Percentiles rank a stretch among this genome's conserved stretches.
Evolutionary conservation across 2,329 filamentous ascomycete genomes (phyloP).

Genomic region (Phyllosticta ampelicida): DNA sequence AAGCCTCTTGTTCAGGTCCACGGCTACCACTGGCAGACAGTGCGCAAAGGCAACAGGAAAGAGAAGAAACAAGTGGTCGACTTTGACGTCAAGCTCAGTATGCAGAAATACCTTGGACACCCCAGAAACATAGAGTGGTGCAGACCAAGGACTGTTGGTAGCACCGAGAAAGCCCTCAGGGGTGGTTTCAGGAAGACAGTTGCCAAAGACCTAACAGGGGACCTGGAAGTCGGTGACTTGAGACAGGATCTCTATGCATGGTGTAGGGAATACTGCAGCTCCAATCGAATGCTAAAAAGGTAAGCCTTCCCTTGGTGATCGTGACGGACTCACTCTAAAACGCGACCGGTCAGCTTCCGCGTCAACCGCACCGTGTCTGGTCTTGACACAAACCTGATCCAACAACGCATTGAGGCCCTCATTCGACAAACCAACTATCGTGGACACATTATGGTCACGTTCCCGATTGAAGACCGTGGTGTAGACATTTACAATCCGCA

Average conservation of each 20-base stretch:
- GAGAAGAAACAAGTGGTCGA: conserved; percentile 26
- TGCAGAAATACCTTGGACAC: conserved; percentile 18
- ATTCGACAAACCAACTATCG: conserved; percentile 57
- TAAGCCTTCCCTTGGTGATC: background rate
- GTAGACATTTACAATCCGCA: conserved; percentile 55
- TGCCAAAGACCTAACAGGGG: conserved; percentile 36
- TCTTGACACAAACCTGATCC: conserved; percentile 47
- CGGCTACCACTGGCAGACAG: conserved; percentile 27
- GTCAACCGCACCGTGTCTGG: conserved; percentile 41
- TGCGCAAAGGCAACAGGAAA: conserved; percentile 24
- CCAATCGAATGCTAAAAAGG: conserved; percentile 45
- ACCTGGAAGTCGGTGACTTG: conserved; percentile 34
- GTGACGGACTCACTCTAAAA: background rate
- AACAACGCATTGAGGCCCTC: conserved; percentile 42
- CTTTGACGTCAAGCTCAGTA: conserved; percentile 27
- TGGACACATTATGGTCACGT: conserved; percentile 47
- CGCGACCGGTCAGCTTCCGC: conserved; percentile 25
- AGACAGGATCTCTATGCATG: conserved; percentile 45
- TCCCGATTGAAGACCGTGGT: conserved; percentile 46
- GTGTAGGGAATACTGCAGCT: conserved; percentile 58
- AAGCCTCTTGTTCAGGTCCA: conserved; percentile 26
- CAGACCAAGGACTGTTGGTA: conserved; percentile 36
- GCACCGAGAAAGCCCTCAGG: conserved; percentile 52
- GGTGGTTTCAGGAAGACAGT: conserved; percentile 49
- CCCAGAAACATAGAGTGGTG: conserved; percentile 4